phyloP scores from a whole-genome alignment of 2,329 filamentous ascomycete species.

The Fusarium sp. region DNA sequence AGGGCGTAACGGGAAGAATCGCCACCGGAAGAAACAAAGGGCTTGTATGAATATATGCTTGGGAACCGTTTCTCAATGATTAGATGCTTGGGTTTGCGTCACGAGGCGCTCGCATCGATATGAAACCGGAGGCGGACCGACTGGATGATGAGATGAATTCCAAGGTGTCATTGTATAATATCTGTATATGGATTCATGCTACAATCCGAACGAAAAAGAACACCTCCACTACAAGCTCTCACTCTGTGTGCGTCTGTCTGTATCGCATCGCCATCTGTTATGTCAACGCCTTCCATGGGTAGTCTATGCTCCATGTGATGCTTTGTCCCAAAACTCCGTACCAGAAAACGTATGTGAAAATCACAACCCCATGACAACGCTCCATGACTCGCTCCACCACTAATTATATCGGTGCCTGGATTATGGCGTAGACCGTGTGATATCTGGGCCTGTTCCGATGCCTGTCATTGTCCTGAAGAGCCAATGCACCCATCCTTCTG shows the following conservation, averaged over 20 bases:
- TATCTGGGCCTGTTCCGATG: slow-evolving; percentile 69
- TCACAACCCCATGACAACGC: slow-evolving; percentile 5
- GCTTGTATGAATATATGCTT: slow-evolving; percentile 35
- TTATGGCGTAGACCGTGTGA: slow-evolving; percentile 49
- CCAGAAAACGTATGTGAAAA: slow-evolving; percentile 12
- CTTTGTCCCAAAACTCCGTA: slow-evolving; percentile 29
- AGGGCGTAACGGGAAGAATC: background rate
- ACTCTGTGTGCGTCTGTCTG: background rate
- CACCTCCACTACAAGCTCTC: slow-evolving; percentile 14
- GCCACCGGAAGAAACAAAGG: background rate
- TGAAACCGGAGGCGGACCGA: slow-evolving; percentile 24
- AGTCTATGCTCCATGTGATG: slow-evolving; percentile 6
- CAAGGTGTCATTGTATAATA: slow-evolving; percentile 40
- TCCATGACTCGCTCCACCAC: background rate
- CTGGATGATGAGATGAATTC: slow-evolving; percentile 7
- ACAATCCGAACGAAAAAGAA: slow-evolving; percentile 32
- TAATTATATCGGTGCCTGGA: background rate
- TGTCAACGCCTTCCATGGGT: slow-evolving; percentile 21
- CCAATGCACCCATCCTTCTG: slow-evolving; percentile 73
- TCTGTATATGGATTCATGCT: slow-evolving; percentile 35
- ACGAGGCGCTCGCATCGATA: slow-evolving; percentile 29
- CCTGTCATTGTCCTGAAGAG: slow-evolving; percentile 69
- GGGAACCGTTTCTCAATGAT: slow-evolving; percentile 14
- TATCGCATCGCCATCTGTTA: background rate
- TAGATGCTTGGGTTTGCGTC: slow-evolving; percentile 33